phyloP scores from a whole-genome alignment of 352 stramenopile genomes.

The Globisporangium apiculatum region DNA sequence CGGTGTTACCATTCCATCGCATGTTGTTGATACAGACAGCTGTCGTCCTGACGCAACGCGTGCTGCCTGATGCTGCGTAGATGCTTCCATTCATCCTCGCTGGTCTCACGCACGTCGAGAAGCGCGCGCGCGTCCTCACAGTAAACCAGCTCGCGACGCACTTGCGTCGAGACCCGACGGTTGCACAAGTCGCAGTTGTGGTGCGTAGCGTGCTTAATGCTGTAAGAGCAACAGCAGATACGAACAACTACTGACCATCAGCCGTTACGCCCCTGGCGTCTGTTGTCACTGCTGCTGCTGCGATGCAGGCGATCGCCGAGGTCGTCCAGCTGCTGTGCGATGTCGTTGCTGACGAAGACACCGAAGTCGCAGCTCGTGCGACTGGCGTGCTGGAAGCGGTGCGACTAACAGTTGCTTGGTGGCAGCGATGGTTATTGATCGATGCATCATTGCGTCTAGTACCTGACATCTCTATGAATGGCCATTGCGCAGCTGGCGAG shows the following conservation, averaged over 20 bases:
- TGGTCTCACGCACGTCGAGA: slow-evolving; percentile 59
- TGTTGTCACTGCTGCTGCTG: background rate
- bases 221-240: no score
- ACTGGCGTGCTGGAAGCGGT: slow-evolving; percentile 59
- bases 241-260: no score
- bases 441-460: background rate
- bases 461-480: background rate
- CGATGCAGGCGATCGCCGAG: slow-evolving; percentile 30
- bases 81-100: slow-evolving; percentile 69
- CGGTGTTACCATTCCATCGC: no score
- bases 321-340: slow-evolving; percentile 54
- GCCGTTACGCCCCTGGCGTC: no score
- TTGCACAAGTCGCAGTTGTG: slow-evolving; percentile 41
- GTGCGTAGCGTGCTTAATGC: slow-evolving; percentile 18
- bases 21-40: background rate
- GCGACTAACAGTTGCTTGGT: background rate
- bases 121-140: slow-evolving; percentile 49
- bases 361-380: slow-evolving; percentile 60
- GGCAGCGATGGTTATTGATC: background rate
- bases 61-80: slow-evolving; percentile 13
- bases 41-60: background rate
- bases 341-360: slow-evolving; percentile 58
- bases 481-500: no score
- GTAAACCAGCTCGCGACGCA: slow-evolving; percentile 69
- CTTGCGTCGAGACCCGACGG: slow-evolving; percentile 37